These are phyloP conservation scores for Cercospora canescens DNA, from an alignment of 2,329 filamentous ascomycete genomes.

Conservation along the genomic window DNA sequence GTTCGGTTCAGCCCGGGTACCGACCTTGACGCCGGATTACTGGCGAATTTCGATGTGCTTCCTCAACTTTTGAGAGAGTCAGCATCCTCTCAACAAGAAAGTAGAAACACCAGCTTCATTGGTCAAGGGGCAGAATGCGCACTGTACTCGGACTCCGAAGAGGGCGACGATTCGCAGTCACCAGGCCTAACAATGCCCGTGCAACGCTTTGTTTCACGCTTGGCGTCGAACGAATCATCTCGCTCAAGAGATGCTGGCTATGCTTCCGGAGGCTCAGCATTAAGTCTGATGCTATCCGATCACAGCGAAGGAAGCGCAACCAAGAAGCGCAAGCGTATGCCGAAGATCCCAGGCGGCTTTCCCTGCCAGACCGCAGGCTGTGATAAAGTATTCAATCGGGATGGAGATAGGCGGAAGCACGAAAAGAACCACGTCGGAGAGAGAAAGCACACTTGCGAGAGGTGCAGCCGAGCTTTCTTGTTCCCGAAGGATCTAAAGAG, in stretches of 20 bases:
- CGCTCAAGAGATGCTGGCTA: slow-evolving; percentile 15
- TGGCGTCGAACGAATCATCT: slow-evolving; percentile 9
- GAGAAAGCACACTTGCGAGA: slow-evolving; percentile 15
- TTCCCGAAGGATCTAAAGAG: slow-evolving; percentile 22
- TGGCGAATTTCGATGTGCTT: slow-evolving; percentile 13
- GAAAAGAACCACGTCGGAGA: slow-evolving; percentile 20
- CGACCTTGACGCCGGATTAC: slow-evolving; percentile 2
- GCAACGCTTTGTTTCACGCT: slow-evolving; percentile 5
- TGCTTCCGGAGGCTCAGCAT: slow-evolving; percentile 12
- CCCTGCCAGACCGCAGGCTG: slow-evolving; percentile 11
- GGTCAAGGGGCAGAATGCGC: neutral
- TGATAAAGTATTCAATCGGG: slow-evolving; percentile 18
- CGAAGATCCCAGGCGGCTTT: slow-evolving; percentile 17
- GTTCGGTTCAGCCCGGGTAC: slow-evolving; percentile 14
- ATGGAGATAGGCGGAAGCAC: slow-evolving; percentile 21
- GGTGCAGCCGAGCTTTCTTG: slow-evolving; percentile 14
- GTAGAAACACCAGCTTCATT: neutral
- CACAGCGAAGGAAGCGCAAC: slow-evolving; percentile 15
- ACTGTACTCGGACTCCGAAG: slow-evolving; percentile 5
- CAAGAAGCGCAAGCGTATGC: slow-evolving; percentile 19
- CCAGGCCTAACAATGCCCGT: slow-evolving; percentile 2
- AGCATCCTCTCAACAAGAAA: neutral
- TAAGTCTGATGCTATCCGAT: slow-evolving; percentile 11
- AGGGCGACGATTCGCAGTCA: neutral
- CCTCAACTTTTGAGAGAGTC: slow-evolving; percentile 4